Percentiles rank a stretch among this genome's conserved stretches.
phyloP scores from a whole-genome alignment of 495 filamentous ascomycete genomes.

The Trichoderma reesei region DNA sequence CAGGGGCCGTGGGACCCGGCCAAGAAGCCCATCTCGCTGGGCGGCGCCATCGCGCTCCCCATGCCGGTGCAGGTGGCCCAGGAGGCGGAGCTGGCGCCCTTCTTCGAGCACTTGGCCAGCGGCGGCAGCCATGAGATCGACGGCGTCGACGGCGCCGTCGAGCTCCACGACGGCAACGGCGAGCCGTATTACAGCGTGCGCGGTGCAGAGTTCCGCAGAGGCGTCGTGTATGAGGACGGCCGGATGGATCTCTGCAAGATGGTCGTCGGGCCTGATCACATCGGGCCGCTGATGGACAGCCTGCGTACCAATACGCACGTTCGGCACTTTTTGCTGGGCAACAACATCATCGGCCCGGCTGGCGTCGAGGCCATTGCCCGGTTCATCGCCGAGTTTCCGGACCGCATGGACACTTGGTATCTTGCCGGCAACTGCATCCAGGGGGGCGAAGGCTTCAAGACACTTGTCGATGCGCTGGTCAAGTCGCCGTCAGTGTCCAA shows the following conservation, averaged over 20 bases:
- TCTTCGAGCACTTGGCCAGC: slow-evolving; percentile 10
- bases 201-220: slow-evolving; percentile 11
- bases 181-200: slow-evolving; percentile 4
- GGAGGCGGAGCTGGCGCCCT: slow-evolving; percentile 1
- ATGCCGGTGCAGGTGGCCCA: slow-evolving; percentile 12
- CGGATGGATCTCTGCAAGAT: slow-evolving; percentile 25
- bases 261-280: slow-evolving; percentile 30
- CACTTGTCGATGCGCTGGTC: slow-evolving; percentile 24
- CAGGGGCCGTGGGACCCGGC: slow-evolving; percentile 10
- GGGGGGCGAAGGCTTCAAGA: slow-evolving; percentile 16
- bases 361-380: slow-evolving; percentile 28
- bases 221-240: slow-evolving; percentile 12
- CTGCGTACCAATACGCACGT: slow-evolving; percentile 26
- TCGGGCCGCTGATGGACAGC: slow-evolving; percentile 24
- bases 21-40: slow-evolving; percentile 9
- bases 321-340: slow-evolving; percentile 33
- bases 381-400: slow-evolving; percentile 24
- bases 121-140: neutral
- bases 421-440: slow-evolving; percentile 34
- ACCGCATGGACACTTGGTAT: slow-evolving; percentile 36
- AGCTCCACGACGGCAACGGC: slow-evolving; percentile 8
- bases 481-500: slow-evolving; percentile 24
- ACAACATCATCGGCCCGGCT: slow-evolving; percentile 33
- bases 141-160: neutral
- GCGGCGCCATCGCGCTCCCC: slow-evolving; percentile 5